Evolutionary conservation across 495 filamentous ascomycete genomes (phyloP).

Genomic region (Xylaria cubensis): DNA sequence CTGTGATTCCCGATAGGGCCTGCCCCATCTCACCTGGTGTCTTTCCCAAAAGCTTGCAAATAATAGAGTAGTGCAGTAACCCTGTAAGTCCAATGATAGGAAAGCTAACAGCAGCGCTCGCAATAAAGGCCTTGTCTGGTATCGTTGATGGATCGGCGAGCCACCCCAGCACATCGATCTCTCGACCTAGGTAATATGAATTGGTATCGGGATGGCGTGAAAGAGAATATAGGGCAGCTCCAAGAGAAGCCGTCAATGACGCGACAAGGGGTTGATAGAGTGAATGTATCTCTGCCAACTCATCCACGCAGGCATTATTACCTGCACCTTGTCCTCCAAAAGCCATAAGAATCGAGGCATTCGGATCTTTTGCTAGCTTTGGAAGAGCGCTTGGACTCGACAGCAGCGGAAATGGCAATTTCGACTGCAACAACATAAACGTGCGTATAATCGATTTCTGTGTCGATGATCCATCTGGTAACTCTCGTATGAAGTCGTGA

Average conservation of each 20-base stretch:
- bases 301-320: constrained; percentile 56
- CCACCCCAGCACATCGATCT: constrained; percentile 81
- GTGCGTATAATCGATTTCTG: constrained; percentile 19
- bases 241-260: constrained; percentile 69
- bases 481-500: constrained; percentile 11
- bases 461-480: constrained; percentile 10
- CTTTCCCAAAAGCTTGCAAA: constrained; percentile 79
- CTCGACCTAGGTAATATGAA: constrained; percentile 79
- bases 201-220: constrained; percentile 75
- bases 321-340: constrained; percentile 17
- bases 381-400: constrained; percentile 15
- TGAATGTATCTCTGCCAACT: constrained; percentile 75
- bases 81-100: constrained; percentile 87
- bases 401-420: constrained; percentile 10
- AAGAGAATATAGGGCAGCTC: constrained; percentile 69
- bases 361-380: constrained; percentile 11
- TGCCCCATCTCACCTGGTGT: constrained; percentile 78
- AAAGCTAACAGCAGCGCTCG: constrained; percentile 68
- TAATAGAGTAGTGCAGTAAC: constrained; percentile 82
- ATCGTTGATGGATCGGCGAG: constrained; percentile 75
- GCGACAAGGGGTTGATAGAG: constrained; percentile 80
- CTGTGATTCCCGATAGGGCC: constrained; percentile 76
- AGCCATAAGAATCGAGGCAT: constrained; percentile 1
- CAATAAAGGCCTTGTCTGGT: constrained; percentile 82
- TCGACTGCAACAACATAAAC: constrained; percentile 18